Base-by-base conservation (phyloP, 1,284 basidiomycete species). In the Blastosporella zonata region DNA sequence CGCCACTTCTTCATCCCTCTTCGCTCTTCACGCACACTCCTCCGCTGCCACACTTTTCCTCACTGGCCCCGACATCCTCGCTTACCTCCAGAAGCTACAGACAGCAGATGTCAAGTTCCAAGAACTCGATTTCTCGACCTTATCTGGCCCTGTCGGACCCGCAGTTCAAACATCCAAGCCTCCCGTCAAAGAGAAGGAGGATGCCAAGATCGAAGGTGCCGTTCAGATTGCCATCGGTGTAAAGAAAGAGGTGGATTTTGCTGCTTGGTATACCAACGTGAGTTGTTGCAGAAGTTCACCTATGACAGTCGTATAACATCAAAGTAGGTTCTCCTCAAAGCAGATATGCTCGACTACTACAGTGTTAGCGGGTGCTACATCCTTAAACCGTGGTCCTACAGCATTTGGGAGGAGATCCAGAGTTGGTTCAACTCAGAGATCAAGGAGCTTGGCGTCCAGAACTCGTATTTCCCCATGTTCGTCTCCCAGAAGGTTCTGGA, bases 401-500 rank as follows among this genome's bases (percentile, higher is more conserved):
- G 83, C 61, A 94, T 99, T 64, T 99, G 97, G 97, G 93, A 98
- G 67, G 79, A 79, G 50, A 97, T 99, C 56, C 93, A 97, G 75
- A 79, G 78, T 55, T 97, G 92, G 91, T 97, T 97, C 75, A 91
- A 97, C 66, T 70, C 71, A 43, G 77, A 88, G 65, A 98, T 98
- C 77, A 95, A 93, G 73, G 90, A 91, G 62, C 79, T 97, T 62
- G 97, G 89, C 38, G 95, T 99, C 25, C 90, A 97, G 67, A 98
- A 99, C 70, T 87, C 93, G 36, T 99, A 97, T 67, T 99, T 99
- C 80, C 97, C 96, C 12, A 97, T 99, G 93, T 98, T 99, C 62
- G 92, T 99, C 43, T 97, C 94, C 0, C 71, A 81, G 49, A 92
- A 92, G 53, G 92, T 97, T 29, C 81, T 99, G 46, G 95, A 99